Base-by-base conservation (phyloP, 257 asterid species). In the Fraxinus americana region DNA sequence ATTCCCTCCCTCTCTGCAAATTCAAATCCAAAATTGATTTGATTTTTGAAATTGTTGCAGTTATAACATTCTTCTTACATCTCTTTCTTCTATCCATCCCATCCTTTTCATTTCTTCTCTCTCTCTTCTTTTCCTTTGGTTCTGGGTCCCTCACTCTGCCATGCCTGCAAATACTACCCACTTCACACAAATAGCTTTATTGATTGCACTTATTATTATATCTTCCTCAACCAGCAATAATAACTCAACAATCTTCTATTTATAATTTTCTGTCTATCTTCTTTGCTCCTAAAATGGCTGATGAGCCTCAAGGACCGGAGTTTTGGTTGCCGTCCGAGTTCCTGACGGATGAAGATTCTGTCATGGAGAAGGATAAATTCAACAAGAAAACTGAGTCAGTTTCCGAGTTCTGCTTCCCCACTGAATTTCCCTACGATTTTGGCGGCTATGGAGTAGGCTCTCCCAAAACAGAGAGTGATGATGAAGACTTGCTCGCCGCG, bases 321-420 rank as follows among this genome's bases (percentile, higher is more conserved):
- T 91, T 87, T 80, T 90, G 91, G 92, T 54, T 92, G 75, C 97
- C 97, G 2, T 78, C 97, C 1, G 97, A 92, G 89, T 88, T 92
- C 82, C 76, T 92, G 2, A 78, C 87, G 1, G 91, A 85, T 70
- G 97, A 91, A 14, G 98, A 91, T 72, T 76, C 84, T 3, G 83
- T 80, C 65, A 74, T 78, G 74, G 90, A 81, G 68, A 78, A 79
- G 16, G 78, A 79, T n/a, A 72, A 70, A 70, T 21, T 72, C 7
- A 23, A 17, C 30, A 79, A 81, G 38, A 48, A 0, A 67, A 45
- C 78, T 59, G 77, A 77, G 54, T 27, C 70, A 0, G 82, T 57
- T 71, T 30, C 85, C 57, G 78, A 76, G 25, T 78, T 79, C 32
- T 30, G 82, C 69, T 91, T 91, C 54, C 92, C 94, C 0, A 66